phyloP scores from a whole-genome alignment of 2,329 filamentous ascomycete species.

The Bisporella sp. region DNA sequence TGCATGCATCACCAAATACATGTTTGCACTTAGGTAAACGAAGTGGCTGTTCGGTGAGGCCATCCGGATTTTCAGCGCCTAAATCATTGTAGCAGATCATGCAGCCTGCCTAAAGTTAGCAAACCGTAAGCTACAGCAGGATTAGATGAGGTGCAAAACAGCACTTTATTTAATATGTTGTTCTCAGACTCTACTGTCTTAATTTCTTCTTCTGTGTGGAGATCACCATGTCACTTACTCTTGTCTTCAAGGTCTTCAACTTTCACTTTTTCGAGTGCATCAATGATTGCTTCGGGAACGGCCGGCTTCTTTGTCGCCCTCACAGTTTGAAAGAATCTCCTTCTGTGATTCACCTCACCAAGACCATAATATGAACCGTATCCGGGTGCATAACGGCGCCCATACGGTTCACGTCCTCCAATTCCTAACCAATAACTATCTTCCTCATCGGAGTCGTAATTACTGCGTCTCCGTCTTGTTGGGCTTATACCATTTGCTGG shows the following conservation, averaged over 20 bases:
- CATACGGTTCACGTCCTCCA: neutral
- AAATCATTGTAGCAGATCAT: slow-evolving; percentile 61
- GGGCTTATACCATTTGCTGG: too few relatives aligned
- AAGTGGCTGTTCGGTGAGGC: slow-evolving; percentile 47
- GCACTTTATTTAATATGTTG: neutral
- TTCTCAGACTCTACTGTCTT: neutral
- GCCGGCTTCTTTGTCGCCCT: neutral
- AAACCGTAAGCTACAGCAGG: neutral
- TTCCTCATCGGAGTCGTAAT: neutral
- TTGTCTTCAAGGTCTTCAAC: slow-evolving; percentile 18
- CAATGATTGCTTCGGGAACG: slow-evolving; percentile 11
- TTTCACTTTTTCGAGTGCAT: slow-evolving; percentile 22
- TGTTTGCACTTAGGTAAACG: slow-evolving; percentile 57
- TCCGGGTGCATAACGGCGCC: neutral
- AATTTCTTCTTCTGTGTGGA: neutral
- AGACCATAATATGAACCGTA: neutral
- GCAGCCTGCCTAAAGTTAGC: slow-evolving; percentile 38
- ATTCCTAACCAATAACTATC: neutral
- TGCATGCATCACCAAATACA: slow-evolving; percentile 56
- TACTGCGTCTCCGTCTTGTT: too few relatives aligned
- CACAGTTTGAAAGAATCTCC: slow-evolving; percentile 2
- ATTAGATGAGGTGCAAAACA: neutral
- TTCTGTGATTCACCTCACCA: slow-evolving; percentile 10
- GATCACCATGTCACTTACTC: slow-evolving; percentile 22
- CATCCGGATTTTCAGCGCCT: slow-evolving; percentile 49